Conservation (phyloP, 2,329 filamentous ascomycete species). For the Xylogone sp. region DNA sequence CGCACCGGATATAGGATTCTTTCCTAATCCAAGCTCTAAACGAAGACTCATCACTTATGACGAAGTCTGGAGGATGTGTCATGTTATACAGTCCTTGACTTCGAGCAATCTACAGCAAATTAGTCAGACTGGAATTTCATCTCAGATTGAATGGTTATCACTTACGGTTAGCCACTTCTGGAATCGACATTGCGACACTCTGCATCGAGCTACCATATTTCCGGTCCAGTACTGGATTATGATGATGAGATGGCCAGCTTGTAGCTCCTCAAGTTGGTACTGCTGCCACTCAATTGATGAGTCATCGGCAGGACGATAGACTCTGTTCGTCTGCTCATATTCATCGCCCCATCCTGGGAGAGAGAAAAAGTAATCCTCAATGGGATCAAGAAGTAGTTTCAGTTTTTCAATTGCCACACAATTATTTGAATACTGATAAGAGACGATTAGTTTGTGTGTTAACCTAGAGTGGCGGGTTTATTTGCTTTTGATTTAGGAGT, state of each 20-base stretch:
- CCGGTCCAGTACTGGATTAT: slow-evolving; percentile 28
- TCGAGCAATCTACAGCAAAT: slow-evolving; percentile 21
- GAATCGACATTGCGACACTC: slow-evolving; percentile 26
- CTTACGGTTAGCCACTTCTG: slow-evolving; percentile 22
- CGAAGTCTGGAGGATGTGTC: slow-evolving; percentile 18
- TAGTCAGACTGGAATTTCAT: background rate
- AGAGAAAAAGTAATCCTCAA: slow-evolving; percentile 24
- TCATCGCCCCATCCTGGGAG: slow-evolving; percentile 23
- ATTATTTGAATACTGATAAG: slow-evolving; percentile 21
- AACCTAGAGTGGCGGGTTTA: too few species aligned
- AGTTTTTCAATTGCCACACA: slow-evolving; percentile 15
- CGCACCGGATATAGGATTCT: slow-evolving; percentile 24
- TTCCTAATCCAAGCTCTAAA: slow-evolving; percentile 24
- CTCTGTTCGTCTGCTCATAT: slow-evolving; percentile 22
- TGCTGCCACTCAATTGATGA: slow-evolving; percentile 25
- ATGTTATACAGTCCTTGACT: slow-evolving; percentile 17
- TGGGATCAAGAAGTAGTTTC: slow-evolving; percentile 21
- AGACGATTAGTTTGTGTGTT: slow-evolving; percentile 2
- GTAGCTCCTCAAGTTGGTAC: slow-evolving; percentile 26
- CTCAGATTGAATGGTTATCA: background rate
- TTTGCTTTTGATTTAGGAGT: too few species aligned
- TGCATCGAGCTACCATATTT: slow-evolving; percentile 19
- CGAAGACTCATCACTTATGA: slow-evolving; percentile 21
- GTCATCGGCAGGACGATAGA: slow-evolving; percentile 18
- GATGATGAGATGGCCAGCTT: slow-evolving; percentile 27